phyloP scores from a whole-genome alignment of 805 yeast genomes.

The Tetrapisispora taiwanensis region DNA sequence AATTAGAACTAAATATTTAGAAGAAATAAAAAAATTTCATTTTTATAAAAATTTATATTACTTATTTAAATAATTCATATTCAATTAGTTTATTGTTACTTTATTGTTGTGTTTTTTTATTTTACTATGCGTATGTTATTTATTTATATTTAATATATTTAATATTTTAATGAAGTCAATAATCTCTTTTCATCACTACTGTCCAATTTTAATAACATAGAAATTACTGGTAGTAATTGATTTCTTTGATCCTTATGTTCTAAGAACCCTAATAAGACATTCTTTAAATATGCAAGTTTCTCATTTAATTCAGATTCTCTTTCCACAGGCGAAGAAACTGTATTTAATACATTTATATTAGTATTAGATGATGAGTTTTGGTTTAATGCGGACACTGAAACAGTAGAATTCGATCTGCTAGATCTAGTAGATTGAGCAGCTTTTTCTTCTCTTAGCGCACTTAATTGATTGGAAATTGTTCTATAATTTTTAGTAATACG shows the following conservation, averaged over 20 bases:
- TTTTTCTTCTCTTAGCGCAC: conserved; percentile 33
- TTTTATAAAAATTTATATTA: not conserved
- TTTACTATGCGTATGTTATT: too few relatives aligned
- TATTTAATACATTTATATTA: not conserved
- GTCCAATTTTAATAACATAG: conserved; percentile 59
- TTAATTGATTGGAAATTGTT: conserved; percentile 48
- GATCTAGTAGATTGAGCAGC: conserved; percentile 19
- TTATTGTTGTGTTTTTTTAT: too few relatives aligned
- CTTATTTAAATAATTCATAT: not conserved
- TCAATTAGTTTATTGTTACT: too few relatives aligned
- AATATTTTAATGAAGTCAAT: conserved; percentile 37
- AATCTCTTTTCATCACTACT: conserved; percentile 67
- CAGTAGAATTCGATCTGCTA: conserved; percentile 32
- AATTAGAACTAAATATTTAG: too few relatives aligned
- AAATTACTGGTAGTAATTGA: conserved; percentile 75
- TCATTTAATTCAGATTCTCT: conserved; percentile 25
- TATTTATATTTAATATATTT: too few relatives aligned
- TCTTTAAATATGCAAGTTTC: conserved; percentile 71
- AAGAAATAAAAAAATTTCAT: too few relatives aligned
- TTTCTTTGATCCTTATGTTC: conserved; percentile 89
- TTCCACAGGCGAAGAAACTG: not conserved
- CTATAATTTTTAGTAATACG: conserved; percentile 63
- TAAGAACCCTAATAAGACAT: conserved; percentile 81
- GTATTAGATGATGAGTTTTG: not conserved
- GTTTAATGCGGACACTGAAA: conserved; percentile 17